Base-by-base conservation (phyloP, 768 basidiomycete genomes). In the Lactarius psammicola region DNA sequence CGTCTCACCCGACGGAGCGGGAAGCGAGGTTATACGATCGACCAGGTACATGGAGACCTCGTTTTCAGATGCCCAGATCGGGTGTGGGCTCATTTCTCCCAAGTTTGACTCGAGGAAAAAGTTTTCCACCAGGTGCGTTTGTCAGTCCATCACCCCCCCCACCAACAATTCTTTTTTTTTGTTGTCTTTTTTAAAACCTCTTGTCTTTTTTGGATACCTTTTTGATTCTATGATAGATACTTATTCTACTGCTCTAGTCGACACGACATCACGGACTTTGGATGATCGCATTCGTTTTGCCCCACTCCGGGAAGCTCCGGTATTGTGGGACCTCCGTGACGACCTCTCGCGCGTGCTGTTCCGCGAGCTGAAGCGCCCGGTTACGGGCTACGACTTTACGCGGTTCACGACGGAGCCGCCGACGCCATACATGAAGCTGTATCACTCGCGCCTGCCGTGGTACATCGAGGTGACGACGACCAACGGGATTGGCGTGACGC, bases 361-460 rank as follows among this genome's bases (percentile, higher is more conserved):
- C 71, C 80, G 79, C 60, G 80, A 74, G 23, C 74, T 87, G 28
- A 67, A 74, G 9, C 81, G 83, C 4, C 74, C 71, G 1, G 78
- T 77, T 38, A 83, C 81, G 65, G 66, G 72, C 5, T 79, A 78
- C 58, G 86, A 89, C 70, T 80, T 87, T 68, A 77, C 79, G 15
- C 85, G 84, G 53, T 78, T 84, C 59, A 83, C 82, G 28, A 83
- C 83, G 17, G 76, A 78, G 46, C 86, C 86, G 1, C 79, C 84
- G 1, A 75, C 81, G 0, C 71, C 75, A 6, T 75, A 74, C 63
- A 81, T 89, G 77, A 84, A 85, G 15, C 71, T 89, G 58, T 84
- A 80, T 70, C 85, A 87, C 73, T 75, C 81, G 0, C 76, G 78
- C 40, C 75, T 87, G 0, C 88, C 88, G 0, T 90, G 88, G 88